Base-by-base conservation (phyloP, 2,329 filamentous ascomycete species). In the Alternaria arbusti region DNA sequence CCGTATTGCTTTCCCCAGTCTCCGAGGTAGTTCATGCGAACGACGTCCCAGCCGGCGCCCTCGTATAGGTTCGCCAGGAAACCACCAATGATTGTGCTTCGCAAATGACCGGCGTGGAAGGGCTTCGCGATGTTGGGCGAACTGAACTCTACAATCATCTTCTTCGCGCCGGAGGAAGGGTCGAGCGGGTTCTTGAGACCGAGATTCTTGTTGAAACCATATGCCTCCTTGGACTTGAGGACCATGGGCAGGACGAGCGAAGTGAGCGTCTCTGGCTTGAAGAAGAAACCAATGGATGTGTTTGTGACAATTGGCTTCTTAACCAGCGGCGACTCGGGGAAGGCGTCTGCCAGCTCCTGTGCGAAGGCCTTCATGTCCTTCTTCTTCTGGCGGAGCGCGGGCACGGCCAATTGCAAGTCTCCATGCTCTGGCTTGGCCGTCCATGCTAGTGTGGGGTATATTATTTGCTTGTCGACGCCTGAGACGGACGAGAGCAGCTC, bases 71-170 rank as follows among this genome's bases (percentile, higher is more conserved):
- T 92, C 22, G 89, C 84, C 20, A 93, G 80, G 77, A 91, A 92
- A 28, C 89, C 89, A 46, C 91, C 91, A 60, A 93, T 91, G 67
- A 94, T 92, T 54, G 91, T 94, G 73, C 89, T 92, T 71, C 91
- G 86, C 70, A 94, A 82, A 81, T 94, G 91, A 6, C 89, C 89
- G 22, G 89, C 90, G 74, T 92, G 89, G 80, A 94, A 93, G 22
- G 90, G 92, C 81, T 95, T 95, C 49, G 92, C 92, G 63, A 96
- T 94, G 78, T 96, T 96, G 54, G 93, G 92, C 8, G 91, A 94
- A 8, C 90, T 93, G 80, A 95, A 96, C 75, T 96, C 92, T 72
- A 96, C 87, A 55, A 96, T 87, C 47, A 90, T 85, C 72, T 86
- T 87, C 84, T 92, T 92, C 71, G 84, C 84, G 65, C 86, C 88